These are phyloP conservation scores for Viridothelium virens DNA, from an alignment of 495 filamentous ascomycete species.

Conservation along the genomic window DNA sequence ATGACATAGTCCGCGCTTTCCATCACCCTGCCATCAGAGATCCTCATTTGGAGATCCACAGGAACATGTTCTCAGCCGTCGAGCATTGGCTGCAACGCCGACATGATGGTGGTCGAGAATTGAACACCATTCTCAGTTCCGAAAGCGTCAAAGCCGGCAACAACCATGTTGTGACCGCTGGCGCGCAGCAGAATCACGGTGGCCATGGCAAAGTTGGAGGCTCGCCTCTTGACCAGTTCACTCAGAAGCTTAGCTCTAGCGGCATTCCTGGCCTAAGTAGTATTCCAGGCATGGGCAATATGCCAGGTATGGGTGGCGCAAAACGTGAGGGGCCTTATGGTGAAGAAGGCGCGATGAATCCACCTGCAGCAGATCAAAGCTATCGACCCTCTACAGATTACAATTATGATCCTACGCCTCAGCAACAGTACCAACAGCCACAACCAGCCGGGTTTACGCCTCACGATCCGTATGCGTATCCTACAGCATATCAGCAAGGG, in stretches of 20 bases:
- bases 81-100: conserved; percentile 63
- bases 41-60: conserved; percentile 64
- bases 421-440: conserved; percentile 23
- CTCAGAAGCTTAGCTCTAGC: conserved; percentile 8
- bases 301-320: neutral
- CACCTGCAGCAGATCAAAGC: neutral
- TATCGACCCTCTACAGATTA: neutral
- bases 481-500: conserved; percentile 35
- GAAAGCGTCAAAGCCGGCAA: conserved; percentile 71
- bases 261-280: conserved; percentile 1
- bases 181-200: neutral
- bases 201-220: conserved; percentile 17
- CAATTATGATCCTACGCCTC: neutral
- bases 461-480: conserved; percentile 25
- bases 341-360: neutral
- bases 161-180: conserved; percentile 49
- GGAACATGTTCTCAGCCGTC: conserved; percentile 78
- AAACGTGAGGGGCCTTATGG: conserved; percentile 8
- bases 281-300: conserved; percentile 1
- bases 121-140: conserved; percentile 64
- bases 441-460: conserved; percentile 15
- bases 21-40: conserved; percentile 81
- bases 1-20: conserved; percentile 70
- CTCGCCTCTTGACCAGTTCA: conserved; percentile 15
- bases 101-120: conserved; percentile 50